Evolutionary conservation across 2,329 filamentous ascomycete species (phyloP).

Genomic region (Colletotrichum karsti): DNA sequence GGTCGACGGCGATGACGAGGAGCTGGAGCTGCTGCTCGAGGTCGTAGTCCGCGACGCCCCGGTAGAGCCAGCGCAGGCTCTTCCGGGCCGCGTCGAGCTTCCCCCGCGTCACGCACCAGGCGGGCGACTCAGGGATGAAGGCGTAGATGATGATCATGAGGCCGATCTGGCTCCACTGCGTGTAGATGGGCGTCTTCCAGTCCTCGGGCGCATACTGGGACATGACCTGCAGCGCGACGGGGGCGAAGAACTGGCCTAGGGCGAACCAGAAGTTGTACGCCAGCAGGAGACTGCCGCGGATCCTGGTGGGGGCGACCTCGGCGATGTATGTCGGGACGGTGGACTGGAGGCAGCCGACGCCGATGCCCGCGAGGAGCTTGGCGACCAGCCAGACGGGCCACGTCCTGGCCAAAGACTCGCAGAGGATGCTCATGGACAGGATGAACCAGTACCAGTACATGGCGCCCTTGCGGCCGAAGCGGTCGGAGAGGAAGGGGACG

Average conservation of each 20-base stretch:
- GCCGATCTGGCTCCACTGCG: slow-evolving; percentile 54
- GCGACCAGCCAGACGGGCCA: slow-evolving; percentile 51
- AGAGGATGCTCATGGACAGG: slow-evolving; percentile 43
- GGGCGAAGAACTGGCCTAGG: slow-evolving; percentile 50
- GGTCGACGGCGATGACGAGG: slow-evolving; percentile 31
- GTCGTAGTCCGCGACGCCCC: slow-evolving; percentile 37
- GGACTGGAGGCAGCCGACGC: slow-evolving; percentile 50
- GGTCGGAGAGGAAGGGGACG: slow-evolving; percentile 35
- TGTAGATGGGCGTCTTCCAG: slow-evolving; percentile 50
- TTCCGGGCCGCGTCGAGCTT: slow-evolving; percentile 32
- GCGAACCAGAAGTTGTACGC: slow-evolving; percentile 54
- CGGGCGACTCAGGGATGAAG: slow-evolving; percentile 48
- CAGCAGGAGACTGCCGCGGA: slow-evolving; percentile 49
- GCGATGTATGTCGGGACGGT: slow-evolving; percentile 51
- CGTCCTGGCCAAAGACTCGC: slow-evolving; percentile 43
- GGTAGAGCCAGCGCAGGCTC: slow-evolving; percentile 31
- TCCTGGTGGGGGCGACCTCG: slow-evolving; percentile 48
- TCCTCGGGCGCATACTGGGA: slow-evolving; percentile 39
- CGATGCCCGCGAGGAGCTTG: slow-evolving; percentile 44
- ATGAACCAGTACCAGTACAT: slow-evolving; percentile 42
- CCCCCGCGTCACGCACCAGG: slow-evolving; percentile 42
- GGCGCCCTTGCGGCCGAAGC: slow-evolving; percentile 41
- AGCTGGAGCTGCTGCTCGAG: slow-evolving; percentile 38
- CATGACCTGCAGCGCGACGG: slow-evolving; percentile 47
- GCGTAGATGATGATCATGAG: slow-evolving; percentile 47